Base-by-base conservation (phyloP, 2,329 filamentous ascomycete species). In the Ramularia endophylla region DNA sequence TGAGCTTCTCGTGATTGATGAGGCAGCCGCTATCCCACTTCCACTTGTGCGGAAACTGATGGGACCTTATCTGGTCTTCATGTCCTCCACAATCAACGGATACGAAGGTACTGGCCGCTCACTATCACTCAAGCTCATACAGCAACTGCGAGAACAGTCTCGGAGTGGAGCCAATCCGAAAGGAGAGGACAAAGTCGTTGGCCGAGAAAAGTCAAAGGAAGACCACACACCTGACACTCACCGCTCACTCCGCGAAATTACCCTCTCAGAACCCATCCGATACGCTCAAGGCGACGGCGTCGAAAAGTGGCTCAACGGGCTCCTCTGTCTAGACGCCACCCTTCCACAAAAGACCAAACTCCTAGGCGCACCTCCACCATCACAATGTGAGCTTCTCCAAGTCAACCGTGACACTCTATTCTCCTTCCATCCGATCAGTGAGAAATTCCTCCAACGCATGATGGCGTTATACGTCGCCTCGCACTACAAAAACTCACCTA, bases 1-100 rank as follows among this genome's bases (percentile, higher is more conserved):
- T 3, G 92, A 98, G 64, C 69, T 98, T 28, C 71, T 98, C 8
- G 90, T 98, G 7, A 97, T 98, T 50, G 92, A 98, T 65, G 92
- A 98, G 66, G 92, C 92, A 12, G 92, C 92, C 9, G 94, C 94
- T 2, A 98, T 98, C 48, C 92, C 94, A 9, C 68, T 98, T 8
- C 92, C 92, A 1, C 71, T 97, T 2, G 92, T 98, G 6, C 78
- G 84, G 54, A 95, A 95, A 67, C 74, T 98, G 29, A 89, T 98
- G 79, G 92, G 92, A 0, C 90, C 90, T 11, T 98, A 98, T 65
- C 73, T 98, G 27, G 88, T 97, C 7, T 98, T 98, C 67, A 97
- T 98, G 92, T 88, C 94, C 1, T 98, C 92, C 1, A 98, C 92
- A 2, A 95, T 98, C 69, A 97, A 97, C 61, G 92, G 92, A 44